Percentiles rank a stretch among this genome's conserved stretches.
Conservation (phyloP, 306 rosid genomes). For the Pyrus bretschneideri region DNA sequence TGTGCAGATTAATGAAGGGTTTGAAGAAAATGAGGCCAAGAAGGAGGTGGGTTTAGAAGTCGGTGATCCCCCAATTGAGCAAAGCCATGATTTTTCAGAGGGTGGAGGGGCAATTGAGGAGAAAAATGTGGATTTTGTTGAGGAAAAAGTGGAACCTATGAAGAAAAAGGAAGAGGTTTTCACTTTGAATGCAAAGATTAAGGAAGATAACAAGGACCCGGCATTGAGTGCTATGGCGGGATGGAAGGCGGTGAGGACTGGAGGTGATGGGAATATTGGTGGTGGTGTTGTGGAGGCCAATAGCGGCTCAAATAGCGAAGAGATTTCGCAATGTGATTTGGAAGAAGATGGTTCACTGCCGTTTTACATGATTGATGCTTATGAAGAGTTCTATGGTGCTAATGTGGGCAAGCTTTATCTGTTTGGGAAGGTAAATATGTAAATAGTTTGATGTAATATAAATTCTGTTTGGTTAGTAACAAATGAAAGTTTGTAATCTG, state of each 20-base stretch:
- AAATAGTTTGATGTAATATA: background rate
- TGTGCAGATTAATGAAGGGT: constrained; percentile 18
- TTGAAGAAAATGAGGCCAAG: constrained; percentile 15
- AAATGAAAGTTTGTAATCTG: background rate
- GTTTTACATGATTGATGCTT: constrained; percentile 72
- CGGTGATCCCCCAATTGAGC: constrained; percentile 5
- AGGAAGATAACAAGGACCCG: constrained; percentile 42
- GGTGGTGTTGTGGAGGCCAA: constrained; percentile 19
- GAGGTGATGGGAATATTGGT: constrained; percentile 24
- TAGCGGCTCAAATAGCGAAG: constrained; percentile 29
- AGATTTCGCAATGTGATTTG: constrained; percentile 35
- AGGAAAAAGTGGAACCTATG: constrained; percentile 28
- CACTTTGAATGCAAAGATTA: constrained; percentile 70
- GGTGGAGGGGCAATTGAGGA: constrained; percentile 28
- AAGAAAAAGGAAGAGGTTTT: constrained; percentile 38
- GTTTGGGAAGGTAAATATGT: constrained; percentile 78
- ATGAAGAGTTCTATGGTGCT: constrained; percentile 75
- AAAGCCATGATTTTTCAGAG: constrained; percentile 12
- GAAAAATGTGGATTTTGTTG: constrained; percentile 23
- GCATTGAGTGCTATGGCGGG: constrained; percentile 60
- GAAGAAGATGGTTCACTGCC: constrained; percentile 65
- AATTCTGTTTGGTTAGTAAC: background rate
- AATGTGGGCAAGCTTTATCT: constrained; percentile 75
- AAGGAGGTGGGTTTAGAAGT: constrained; percentile 15
- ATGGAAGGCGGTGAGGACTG: constrained; percentile 60